A percentile compares a stretch with the other conserved stretches of the same genome.
Evolutionary conservation across 495 filamentous ascomycete genomes (phyloP).

Genomic region (Cladorrhinum samala): DNA sequence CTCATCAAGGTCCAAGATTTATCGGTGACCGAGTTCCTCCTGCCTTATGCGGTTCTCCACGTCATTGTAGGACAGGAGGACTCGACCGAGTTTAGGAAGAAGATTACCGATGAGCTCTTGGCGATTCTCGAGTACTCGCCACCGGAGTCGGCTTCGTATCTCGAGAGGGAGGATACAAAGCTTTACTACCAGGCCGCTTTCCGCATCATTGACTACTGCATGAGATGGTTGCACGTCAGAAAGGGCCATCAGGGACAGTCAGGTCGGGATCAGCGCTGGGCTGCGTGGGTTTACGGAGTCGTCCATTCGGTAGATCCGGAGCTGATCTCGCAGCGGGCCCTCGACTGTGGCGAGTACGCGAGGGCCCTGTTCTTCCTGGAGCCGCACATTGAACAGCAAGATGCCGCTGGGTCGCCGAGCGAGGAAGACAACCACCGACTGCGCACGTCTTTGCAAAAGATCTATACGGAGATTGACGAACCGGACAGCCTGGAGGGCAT

Average conservation of each 20-base stretch:
- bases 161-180: conserved; percentile 62
- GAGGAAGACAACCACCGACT: conserved; percentile 46
- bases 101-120: conserved; percentile 64
- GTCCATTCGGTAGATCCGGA: conserved; percentile 74
- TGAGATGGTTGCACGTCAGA: conserved; percentile 80
- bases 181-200: conserved; percentile 88
- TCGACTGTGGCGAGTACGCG: conserved; percentile 89
- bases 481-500: conserved; percentile 95
- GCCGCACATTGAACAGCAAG: conserved; percentile 67
- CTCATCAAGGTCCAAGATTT: conserved; percentile 78
- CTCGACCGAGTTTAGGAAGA: conserved; percentile 54
- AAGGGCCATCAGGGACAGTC: conserved; percentile 21
- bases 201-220: conserved; percentile 82
- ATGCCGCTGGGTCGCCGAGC: conserved; percentile 29
- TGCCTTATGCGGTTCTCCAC: conserved; percentile 80
- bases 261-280: conserved; percentile 29
- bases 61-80: conserved; percentile 60
- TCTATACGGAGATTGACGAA: conserved; percentile 95
- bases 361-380: conserved; percentile 92
- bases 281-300: conserved; percentile 31
- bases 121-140: conserved; percentile 60
- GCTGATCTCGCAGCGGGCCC: conserved; percentile 72
- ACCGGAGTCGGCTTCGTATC: conserved; percentile 44
- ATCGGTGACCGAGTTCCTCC: conserved; percentile 73
- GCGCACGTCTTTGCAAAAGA: conserved; percentile 75